Conservation (phyloP, 495 filamentous ascomycete genomes). For the Cercophora samala region DNA sequence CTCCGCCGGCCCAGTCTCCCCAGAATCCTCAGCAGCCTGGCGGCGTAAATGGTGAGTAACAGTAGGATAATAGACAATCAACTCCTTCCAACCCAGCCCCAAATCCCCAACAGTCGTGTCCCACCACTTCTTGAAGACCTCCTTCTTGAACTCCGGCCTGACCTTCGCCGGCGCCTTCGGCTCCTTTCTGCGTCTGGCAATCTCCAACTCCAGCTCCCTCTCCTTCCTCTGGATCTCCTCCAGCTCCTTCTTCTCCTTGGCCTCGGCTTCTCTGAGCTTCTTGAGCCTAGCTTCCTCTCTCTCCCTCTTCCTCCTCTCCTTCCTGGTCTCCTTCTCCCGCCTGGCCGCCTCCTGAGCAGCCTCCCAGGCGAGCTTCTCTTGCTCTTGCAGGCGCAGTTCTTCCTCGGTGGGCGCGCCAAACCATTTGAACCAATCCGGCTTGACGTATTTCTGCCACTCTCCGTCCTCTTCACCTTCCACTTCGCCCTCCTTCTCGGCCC, state of each 20-base stretch:
- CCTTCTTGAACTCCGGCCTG: neutral
- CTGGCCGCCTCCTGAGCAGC: neutral
- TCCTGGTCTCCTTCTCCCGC: conserved; percentile 35
- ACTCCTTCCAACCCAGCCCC: neutral
- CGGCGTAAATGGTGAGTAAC: no score
- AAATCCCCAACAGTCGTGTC: neutral
- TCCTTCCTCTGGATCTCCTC: neutral
- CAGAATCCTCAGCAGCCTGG: no score
- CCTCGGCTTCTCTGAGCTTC: neutral
- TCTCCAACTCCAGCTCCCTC: neutral
- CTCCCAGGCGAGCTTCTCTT: neutral
- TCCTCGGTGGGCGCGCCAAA: neutral
- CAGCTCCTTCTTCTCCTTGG: neutral
- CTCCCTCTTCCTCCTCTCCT: conserved; percentile 41
- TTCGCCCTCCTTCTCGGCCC: neutral
- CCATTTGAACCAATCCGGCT: neutral
- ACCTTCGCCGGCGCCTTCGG: neutral
- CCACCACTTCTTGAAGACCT: neutral
- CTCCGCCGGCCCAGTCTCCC: neutral
- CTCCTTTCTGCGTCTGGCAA: neutral
- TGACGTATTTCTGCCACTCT: neutral
- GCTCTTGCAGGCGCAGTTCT: neutral
- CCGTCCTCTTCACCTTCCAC: neutral
- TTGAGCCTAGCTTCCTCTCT: neutral
- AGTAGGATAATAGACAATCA: neutral